Conservation (phyloP, 495 filamentous ascomycete genomes). For the Pseudoneurospora amorphoporcata region DNA sequence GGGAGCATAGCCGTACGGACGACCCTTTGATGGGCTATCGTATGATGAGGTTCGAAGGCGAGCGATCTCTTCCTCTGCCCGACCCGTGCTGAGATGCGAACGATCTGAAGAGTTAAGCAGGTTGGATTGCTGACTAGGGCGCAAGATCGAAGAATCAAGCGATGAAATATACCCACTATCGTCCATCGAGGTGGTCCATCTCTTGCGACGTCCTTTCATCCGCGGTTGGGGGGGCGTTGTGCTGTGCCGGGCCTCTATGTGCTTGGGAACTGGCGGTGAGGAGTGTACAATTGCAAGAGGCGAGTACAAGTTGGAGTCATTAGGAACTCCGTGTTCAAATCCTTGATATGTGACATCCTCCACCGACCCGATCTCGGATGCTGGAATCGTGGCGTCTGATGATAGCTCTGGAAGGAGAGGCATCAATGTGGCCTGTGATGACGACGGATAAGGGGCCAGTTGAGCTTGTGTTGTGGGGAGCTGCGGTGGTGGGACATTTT, state of each 20-base stretch:
- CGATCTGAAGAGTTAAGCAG: constrained; percentile 64
- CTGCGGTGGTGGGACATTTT: constrained; percentile 21
- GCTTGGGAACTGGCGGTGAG: constrained; percentile 73
- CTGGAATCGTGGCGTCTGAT: constrained; percentile 90
- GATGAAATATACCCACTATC: constrained; percentile 98
- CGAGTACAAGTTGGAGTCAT: constrained; percentile 50
- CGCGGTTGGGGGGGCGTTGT: constrained; percentile 66
- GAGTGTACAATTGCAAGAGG: constrained; percentile 53
- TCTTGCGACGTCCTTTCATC: constrained; percentile 52
- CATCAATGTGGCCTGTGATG: constrained; percentile 17
- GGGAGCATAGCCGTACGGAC: constrained; percentile 36
- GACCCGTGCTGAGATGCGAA: constrained; percentile 71
- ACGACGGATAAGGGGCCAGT: constrained; percentile 24
- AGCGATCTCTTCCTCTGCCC: constrained; percentile 89
- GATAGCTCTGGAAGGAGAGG: constrained; percentile 51
- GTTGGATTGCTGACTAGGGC: constrained; percentile 50
- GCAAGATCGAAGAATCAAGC: constrained; percentile 83
- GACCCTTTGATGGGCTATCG: constrained; percentile 72
- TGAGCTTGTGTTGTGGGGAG: constrained; percentile 16
- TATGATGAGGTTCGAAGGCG: constrained; percentile 87
- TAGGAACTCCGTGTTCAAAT: constrained; percentile 39
- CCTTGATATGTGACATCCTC: constrained; percentile 51
- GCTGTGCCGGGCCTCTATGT: constrained; percentile 45
- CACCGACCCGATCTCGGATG: constrained; percentile 59
- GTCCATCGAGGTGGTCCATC: constrained; percentile 66